Percentiles rank a stretch among this genome's conserved stretches.
Conservation (phyloP, 2,329 filamentous ascomycete species). For the Drechslera avenae region DNA sequence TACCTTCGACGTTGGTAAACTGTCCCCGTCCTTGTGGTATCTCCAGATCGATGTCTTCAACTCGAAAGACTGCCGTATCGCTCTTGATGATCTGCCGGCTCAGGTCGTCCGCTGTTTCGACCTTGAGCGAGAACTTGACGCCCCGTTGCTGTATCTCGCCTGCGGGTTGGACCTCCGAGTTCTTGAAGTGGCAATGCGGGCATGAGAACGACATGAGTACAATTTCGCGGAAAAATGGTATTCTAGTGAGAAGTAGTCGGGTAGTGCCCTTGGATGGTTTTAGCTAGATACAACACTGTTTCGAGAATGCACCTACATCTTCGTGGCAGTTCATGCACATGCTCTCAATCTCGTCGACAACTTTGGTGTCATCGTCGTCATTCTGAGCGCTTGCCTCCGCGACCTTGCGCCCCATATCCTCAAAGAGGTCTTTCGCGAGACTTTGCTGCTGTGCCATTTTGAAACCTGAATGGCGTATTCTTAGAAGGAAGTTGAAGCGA, state of each 20-base stretch:
- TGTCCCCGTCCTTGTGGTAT: conserved; percentile 90
- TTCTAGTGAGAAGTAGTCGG: conserved; percentile 83
- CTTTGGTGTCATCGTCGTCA: conserved; percentile 49
- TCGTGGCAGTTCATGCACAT: conserved; percentile 62
- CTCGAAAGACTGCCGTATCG: conserved; percentile 81
- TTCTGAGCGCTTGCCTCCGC: conserved; percentile 47
- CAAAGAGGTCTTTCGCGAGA: conserved; percentile 56
- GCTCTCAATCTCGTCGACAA: conserved; percentile 60
- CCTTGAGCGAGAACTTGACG: conserved; percentile 78
- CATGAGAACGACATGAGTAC: conserved; percentile 97
- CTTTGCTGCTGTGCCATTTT: conserved; percentile 45
- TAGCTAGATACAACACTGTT: conserved; percentile 15
- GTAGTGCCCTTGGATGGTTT: conserved; percentile 71
- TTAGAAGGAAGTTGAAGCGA: not conserved
- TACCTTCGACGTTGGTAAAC: conserved; percentile 90
- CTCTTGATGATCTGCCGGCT: conserved; percentile 90
- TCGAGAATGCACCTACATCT: conserved; percentile 42
- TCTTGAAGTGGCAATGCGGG: conserved; percentile 84
- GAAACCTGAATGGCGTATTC: not conserved
- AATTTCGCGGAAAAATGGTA: conserved; percentile 96
- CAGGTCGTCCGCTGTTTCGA: conserved; percentile 75
- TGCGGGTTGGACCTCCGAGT: conserved; percentile 92
- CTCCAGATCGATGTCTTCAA: conserved; percentile 91
- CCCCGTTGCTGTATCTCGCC: conserved; percentile 91
- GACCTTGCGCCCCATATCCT: conserved; percentile 58